phyloP scores from a whole-genome alignment of 2,329 filamentous ascomycete species.

The Alternaria triticimaculans region DNA sequence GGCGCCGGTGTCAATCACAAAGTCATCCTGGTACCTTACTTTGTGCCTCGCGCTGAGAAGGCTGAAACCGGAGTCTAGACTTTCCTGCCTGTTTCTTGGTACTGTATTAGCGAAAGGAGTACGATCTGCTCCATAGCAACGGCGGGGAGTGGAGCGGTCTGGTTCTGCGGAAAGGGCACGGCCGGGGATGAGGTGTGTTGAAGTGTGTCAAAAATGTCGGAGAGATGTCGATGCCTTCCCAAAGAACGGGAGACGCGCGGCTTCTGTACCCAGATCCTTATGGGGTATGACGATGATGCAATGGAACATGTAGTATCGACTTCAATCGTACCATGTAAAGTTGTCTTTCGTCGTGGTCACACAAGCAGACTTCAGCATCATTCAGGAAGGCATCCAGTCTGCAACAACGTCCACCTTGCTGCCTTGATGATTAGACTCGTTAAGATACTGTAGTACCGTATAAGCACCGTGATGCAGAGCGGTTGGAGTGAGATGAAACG shows the following conservation, averaged over 20 bases:
- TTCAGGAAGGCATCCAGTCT: not conserved
- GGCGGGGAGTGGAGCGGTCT: slow-evolving; percentile 18
- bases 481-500: slow-evolving; percentile 29
- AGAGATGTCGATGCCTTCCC: slow-evolving; percentile 25
- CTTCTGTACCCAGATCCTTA: not conserved
- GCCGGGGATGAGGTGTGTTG: slow-evolving; percentile 19
- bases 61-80: slow-evolving; percentile 44
- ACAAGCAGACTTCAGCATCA: not conserved
- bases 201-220: slow-evolving; percentile 31
- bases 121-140: slow-evolving; percentile 9
- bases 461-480: slow-evolving; percentile 1
- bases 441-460: not conserved
- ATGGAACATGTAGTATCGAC: not conserved
- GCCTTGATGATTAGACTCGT: not conserved
- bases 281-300: not conserved
- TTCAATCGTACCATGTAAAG: not conserved
- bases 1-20: not conserved
- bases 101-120: slow-evolving; percentile 1
- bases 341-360: too few species aligned
- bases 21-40: slow-evolving; percentile 1
- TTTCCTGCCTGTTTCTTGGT: slow-evolving; percentile 3
- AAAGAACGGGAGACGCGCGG: slow-evolving; percentile 20
- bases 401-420: not conserved
- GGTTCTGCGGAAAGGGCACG: slow-evolving; percentile 17
- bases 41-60: slow-evolving; percentile 7